Percentiles rank a stretch among this genome's conserved stretches.
These are phyloP conservation scores for Punctularia strigosozonata DNA, from an alignment of 768 basidiomycete species.

Conservation along the genomic window DNA sequence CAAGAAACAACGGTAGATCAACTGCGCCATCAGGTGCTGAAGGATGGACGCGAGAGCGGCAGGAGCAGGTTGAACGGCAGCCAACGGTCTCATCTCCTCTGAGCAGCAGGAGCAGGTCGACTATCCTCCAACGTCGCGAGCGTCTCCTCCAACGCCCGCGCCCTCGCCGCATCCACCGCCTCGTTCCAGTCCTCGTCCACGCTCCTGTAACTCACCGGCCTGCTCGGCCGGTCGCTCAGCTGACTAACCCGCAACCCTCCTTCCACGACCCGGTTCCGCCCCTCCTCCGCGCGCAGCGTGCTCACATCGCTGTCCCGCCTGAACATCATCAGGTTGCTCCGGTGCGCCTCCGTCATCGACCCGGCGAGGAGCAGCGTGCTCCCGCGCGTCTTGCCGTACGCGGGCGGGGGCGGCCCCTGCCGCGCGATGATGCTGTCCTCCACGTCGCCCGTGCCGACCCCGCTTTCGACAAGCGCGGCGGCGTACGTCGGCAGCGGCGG, in stretches of 20 bases:
- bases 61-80: too few species aligned
- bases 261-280: constrained; percentile 4
- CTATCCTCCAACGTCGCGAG: constrained; percentile 28
- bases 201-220: constrained; percentile 46
- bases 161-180: constrained; percentile 39
- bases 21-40: too few species aligned
- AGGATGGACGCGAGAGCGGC: too few species aligned
- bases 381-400: constrained; percentile 66
- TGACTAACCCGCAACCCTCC: constrained; percentile 12
- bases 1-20: too few species aligned
- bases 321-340: constrained; percentile 30
- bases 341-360: constrained; percentile 33
- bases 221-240: constrained; percentile 15
- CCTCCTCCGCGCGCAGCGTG: constrained; percentile 1
- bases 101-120: not conserved
- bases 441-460: constrained; percentile 63
- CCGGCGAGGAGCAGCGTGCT: constrained; percentile 51
- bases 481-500: constrained; percentile 64
- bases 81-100: too few species aligned
- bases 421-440: constrained; percentile 61
- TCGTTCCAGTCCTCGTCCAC: constrained; percentile 47
- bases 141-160: constrained; percentile 42
- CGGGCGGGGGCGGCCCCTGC: constrained; percentile 60
- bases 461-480: constrained; percentile 54
- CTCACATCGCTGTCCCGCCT: constrained; percentile 6